Conservation (phyloP, 2,329 filamentous ascomycete genomes). For the Cladosporium sp. region DNA sequence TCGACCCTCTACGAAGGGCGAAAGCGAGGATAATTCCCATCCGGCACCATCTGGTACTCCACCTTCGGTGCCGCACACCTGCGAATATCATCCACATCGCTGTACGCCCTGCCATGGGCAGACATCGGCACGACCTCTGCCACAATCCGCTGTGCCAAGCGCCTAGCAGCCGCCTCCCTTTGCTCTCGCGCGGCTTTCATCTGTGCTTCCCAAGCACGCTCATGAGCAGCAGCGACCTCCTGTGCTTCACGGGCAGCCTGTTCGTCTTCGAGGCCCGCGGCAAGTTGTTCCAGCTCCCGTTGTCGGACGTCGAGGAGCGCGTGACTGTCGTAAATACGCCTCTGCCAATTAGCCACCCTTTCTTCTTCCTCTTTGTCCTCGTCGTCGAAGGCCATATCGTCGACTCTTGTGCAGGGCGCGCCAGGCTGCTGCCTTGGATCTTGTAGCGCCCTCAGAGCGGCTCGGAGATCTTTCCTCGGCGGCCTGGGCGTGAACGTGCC, state of each 20-base stretch:
- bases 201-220: neutral
- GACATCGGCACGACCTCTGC: constrained; percentile 6
- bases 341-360: neutral
- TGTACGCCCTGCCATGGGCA: neutral
- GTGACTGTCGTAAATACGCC: neutral
- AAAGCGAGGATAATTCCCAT: neutral
- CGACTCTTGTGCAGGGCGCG: neutral
- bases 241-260: neutral
- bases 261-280: neutral
- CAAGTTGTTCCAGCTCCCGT: neutral
- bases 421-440: neutral
- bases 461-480: neutral
- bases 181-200: neutral
- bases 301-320: neutral
- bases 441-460: neutral
- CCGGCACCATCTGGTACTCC: neutral
- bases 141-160: neutral
- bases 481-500: neutral
- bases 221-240: neutral
- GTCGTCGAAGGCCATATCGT: neutral
- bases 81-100: neutral
- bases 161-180: neutral
- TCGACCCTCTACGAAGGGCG: neutral
- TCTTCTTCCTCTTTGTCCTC: too few species aligned
- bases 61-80: neutral